phyloP scores from a whole-genome alignment of 352 stramenopile genomes.

The Nothophytophthora sp. region DNA sequence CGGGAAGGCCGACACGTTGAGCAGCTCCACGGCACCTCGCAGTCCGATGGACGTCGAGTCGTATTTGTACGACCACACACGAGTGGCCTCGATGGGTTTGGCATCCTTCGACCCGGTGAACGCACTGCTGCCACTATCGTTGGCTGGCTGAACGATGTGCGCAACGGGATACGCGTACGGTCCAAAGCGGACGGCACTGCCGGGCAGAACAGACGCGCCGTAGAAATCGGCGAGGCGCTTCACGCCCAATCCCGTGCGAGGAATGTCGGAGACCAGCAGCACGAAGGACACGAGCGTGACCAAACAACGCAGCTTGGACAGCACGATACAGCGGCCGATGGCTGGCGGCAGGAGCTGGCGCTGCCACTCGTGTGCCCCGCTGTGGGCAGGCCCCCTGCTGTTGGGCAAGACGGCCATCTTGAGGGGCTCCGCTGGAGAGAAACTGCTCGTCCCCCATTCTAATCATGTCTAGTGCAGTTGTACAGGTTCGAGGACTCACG shows the following conservation, averaged over 20 bases:
- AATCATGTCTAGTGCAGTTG: too few relatives aligned
- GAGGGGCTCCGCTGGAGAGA: too few relatives aligned
- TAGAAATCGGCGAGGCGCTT: slow-evolving; percentile 14
- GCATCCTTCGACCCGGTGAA: slow-evolving; percentile 11
- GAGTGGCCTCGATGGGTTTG: neutral
- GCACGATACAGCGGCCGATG: slow-evolving; percentile 18
- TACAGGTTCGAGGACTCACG: too few relatives aligned
- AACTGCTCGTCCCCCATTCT: too few relatives aligned
- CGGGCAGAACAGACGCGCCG: slow-evolving; percentile 9
- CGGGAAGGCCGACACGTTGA: slow-evolving; percentile 13
- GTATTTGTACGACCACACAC: slow-evolving; percentile 24
- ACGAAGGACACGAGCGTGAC: slow-evolving; percentile 24
- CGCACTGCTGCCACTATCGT: neutral
- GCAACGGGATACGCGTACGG: slow-evolving; percentile 36
- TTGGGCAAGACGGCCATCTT: too few relatives aligned
- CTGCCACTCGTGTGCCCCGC: too few relatives aligned
- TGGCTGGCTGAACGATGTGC: slow-evolving; percentile 12
- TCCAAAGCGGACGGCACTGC: slow-evolving; percentile 23
- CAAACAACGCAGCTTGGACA: slow-evolving; percentile 21
- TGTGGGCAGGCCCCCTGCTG: too few relatives aligned
- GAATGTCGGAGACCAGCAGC: slow-evolving; percentile 38
- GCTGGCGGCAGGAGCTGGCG: slow-evolving; percentile 5
- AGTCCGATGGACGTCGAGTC: slow-evolving; percentile 24
- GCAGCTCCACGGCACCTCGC: slow-evolving; percentile 4
- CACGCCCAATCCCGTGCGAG: slow-evolving; percentile 34